A percentile compares a stretch with the other conserved stretches of the same genome.
These are phyloP conservation scores for Tetracentron sinense DNA, from an alignment of 164 flowering plant genomes.

Conservation along the genomic window DNA sequence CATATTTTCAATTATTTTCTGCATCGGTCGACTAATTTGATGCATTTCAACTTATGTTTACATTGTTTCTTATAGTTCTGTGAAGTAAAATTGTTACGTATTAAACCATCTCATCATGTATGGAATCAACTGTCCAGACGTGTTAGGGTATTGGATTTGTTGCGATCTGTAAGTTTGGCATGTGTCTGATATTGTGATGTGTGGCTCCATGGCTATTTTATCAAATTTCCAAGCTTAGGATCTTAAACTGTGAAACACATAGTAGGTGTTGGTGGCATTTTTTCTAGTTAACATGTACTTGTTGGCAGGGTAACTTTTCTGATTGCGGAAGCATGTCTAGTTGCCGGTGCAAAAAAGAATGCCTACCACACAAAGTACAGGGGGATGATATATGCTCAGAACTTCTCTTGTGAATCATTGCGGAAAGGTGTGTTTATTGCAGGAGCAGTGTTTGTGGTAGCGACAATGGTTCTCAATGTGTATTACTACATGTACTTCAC, in stretches of 20 bases:
- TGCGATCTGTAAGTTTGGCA: too few relatives aligned
- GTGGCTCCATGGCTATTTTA: too few relatives aligned
- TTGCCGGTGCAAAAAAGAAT: constrained; percentile 85
- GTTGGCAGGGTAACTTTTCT: constrained; percentile 71
- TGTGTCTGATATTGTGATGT: too few relatives aligned
- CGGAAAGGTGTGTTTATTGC: constrained; percentile 91
- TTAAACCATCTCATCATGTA: too few relatives aligned
- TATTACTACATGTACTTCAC: constrained; percentile 87
- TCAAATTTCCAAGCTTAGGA: background rate
- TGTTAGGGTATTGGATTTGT: too few relatives aligned
- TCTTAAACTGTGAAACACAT: background rate
- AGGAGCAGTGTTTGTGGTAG: constrained; percentile 85
- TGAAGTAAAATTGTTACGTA: too few relatives aligned
- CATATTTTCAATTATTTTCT: too few relatives aligned
- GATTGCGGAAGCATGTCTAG: constrained; percentile 77
- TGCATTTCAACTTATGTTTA: too few relatives aligned
- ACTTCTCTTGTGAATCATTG: constrained; percentile 79
- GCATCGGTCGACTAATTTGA: too few relatives aligned
- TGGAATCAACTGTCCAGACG: too few relatives aligned
- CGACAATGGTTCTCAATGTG: constrained; percentile 79
- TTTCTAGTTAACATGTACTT: background rate
- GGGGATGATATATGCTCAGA: constrained; percentile 54
- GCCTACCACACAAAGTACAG: constrained; percentile 93
- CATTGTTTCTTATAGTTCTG: too few relatives aligned
- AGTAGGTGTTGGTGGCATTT: background rate